A percentile compares a stretch with the other conserved stretches of the same genome.
These are phyloP conservation scores for Saitozyma podzolica DNA, from an alignment of 768 basidiomycete genomes.

Conservation along the genomic window DNA sequence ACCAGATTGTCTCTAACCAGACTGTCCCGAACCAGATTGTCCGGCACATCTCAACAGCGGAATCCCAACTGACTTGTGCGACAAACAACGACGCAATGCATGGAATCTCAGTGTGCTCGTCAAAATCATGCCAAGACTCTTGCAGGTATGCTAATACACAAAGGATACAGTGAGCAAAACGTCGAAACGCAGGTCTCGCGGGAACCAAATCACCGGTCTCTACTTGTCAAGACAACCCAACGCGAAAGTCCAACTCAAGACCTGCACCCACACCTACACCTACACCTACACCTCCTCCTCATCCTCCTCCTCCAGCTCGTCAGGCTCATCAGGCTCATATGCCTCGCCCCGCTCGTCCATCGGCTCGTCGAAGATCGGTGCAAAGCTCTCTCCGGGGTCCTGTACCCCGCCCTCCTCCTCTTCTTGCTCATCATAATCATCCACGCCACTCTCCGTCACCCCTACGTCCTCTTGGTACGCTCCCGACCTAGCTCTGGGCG, in stretches of 20 bases:
- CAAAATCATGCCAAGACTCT: too few relatives aligned
- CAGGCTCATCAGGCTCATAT: background rate
- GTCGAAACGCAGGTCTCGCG: too few relatives aligned
- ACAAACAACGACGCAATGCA: too few relatives aligned
- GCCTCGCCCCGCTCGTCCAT: conserved; percentile 5
- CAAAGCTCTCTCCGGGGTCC: conserved; percentile 7
- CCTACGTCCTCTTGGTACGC: background rate
- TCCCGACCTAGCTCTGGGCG: too few relatives aligned
- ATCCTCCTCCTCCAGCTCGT: background rate
- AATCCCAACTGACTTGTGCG: too few relatives aligned
- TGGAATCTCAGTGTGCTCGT: too few relatives aligned
- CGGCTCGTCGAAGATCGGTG: conserved; percentile 27
- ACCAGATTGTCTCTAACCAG: too few relatives aligned
- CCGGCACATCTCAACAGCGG: too few relatives aligned
- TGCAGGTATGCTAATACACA: too few relatives aligned
- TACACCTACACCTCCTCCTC: background rate
- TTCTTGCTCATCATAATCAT: conserved; percentile 1
- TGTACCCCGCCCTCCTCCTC: conserved; percentile 9
- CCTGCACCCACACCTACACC: background rate
- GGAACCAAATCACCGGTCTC: too few relatives aligned
- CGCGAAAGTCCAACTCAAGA: background rate
- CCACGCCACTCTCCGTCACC: background rate
- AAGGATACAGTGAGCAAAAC: too few relatives aligned
- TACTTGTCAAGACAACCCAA: background rate
- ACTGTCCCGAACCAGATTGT: too few relatives aligned